phyloP scores from a whole-genome alignment of 2,329 filamentous ascomycete genomes.

The Akanthomyces muscarius region DNA sequence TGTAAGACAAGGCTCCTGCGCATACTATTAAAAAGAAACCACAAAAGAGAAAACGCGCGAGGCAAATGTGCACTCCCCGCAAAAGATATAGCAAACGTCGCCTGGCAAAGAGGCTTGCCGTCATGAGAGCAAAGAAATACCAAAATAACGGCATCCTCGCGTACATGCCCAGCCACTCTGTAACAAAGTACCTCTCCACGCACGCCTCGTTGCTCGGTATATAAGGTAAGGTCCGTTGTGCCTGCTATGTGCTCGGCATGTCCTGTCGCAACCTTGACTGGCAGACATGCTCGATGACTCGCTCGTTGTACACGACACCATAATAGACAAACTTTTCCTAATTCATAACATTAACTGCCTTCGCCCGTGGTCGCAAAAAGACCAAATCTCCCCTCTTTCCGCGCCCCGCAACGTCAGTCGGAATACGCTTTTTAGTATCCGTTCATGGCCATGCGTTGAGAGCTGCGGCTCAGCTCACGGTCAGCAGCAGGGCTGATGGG shows the following conservation, averaged over 20 bases:
- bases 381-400: neutral
- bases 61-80: slow-evolving; percentile 3
- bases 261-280: slow-evolving; percentile 1
- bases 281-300: slow-evolving; percentile 3
- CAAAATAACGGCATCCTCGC: slow-evolving; percentile 1
- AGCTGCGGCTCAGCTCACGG: slow-evolving; percentile 92
- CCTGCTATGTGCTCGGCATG: slow-evolving; percentile 6
- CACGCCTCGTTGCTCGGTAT: slow-evolving; percentile 1
- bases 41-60: slow-evolving; percentile 14
- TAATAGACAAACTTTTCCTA: slow-evolving; percentile 14
- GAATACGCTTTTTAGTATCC: slow-evolving; percentile 69
- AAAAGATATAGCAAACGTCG: slow-evolving; percentile 14
- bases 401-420: neutral
- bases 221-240: slow-evolving; percentile 8
- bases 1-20: slow-evolving; percentile 17
- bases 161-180: slow-evolving; percentile 2
- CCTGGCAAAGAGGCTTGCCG: slow-evolving; percentile 1
- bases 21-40: slow-evolving; percentile 16
- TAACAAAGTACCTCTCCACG: neutral
- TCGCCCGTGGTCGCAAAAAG: neutral
- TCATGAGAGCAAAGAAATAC: slow-evolving; percentile 10
- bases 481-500: slow-evolving; percentile 95
- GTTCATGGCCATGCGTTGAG: slow-evolving; percentile 97
- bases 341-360: slow-evolving; percentile 14
- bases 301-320: slow-evolving; percentile 11